Evolutionary conservation across 2,329 filamentous ascomycete species (phyloP).

Genomic region (Emericellopsis atlantica): DNA sequence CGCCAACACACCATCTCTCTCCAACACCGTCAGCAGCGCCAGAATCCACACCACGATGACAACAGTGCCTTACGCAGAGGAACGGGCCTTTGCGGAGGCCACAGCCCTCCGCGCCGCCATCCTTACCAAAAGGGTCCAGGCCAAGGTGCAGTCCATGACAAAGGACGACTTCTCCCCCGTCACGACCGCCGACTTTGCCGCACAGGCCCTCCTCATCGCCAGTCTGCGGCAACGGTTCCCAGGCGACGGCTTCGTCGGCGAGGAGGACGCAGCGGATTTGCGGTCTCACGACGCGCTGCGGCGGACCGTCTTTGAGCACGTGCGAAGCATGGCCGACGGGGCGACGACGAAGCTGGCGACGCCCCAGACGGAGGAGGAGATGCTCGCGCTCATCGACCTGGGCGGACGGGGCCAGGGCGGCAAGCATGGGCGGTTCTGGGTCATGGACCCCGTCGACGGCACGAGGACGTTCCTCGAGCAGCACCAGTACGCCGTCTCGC

Average conservation of each 20-base stretch:
- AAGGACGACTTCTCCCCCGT: slow-evolving; percentile 49
- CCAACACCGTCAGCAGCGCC: too few species aligned
- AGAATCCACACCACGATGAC: slow-evolving; percentile 6
- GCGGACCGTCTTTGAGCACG: slow-evolving; percentile 42
- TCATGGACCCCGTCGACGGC: slow-evolving; percentile 53
- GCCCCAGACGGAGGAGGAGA: slow-evolving; percentile 35
- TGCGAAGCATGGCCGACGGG: slow-evolving; percentile 14
- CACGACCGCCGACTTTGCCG: slow-evolving; percentile 51
- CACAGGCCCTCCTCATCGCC: slow-evolving; percentile 48
- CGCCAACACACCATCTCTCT: too few species aligned
- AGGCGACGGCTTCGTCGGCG: slow-evolving; percentile 44
- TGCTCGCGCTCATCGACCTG: slow-evolving; percentile 49
- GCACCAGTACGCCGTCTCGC: slow-evolving; percentile 50
- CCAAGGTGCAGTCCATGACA: slow-evolving; percentile 33
- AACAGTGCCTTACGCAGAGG: slow-evolving; percentile 11
- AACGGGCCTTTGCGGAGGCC: slow-evolving; percentile 21
- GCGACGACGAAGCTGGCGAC: slow-evolving; percentile 14
- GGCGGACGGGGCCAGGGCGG: slow-evolving; percentile 30
- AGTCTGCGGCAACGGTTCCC: slow-evolving; percentile 41
- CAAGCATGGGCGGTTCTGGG: slow-evolving; percentile 35
- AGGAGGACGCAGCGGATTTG: slow-evolving; percentile 43
- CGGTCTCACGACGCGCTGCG: slow-evolving; percentile 32
- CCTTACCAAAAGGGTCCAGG: slow-evolving; percentile 36
- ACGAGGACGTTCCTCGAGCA: slow-evolving; percentile 48
- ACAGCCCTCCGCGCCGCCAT: slow-evolving; percentile 42